Conservation (phyloP, 2,329 filamentous ascomycete genomes). For the Arthrocladium fulminans region DNA sequence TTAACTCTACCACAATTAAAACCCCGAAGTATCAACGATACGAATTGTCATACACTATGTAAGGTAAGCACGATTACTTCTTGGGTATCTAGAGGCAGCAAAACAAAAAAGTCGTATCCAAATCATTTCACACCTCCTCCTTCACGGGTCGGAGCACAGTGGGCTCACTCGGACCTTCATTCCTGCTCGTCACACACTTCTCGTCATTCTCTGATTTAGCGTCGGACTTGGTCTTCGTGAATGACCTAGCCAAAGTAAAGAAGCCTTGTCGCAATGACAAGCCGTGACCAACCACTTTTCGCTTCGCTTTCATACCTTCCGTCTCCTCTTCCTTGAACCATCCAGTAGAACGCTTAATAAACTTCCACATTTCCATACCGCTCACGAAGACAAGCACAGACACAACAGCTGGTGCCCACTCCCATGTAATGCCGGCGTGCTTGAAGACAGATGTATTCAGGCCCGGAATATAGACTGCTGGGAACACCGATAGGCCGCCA, state of each 20-base stretch:
- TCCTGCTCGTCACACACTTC: background rate
- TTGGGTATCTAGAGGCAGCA: too few species aligned
- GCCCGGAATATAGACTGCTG: slow-evolving; percentile 57
- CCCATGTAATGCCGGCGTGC: slow-evolving; percentile 56
- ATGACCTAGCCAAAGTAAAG: slow-evolving; percentile 26
- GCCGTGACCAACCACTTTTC: slow-evolving; percentile 17
- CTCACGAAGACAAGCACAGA: slow-evolving; percentile 51
- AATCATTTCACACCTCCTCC: slow-evolving; percentile 3
- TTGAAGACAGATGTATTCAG: slow-evolving; percentile 57
- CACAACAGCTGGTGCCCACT: slow-evolving; percentile 59
- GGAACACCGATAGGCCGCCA: slow-evolving; percentile 49
- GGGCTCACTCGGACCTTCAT: background rate
- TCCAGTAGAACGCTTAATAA: slow-evolving; percentile 43
- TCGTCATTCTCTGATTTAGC: slow-evolving; percentile 17
- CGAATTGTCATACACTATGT: too few species aligned
- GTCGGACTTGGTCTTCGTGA: slow-evolving; percentile 24
- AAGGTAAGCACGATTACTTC: too few species aligned
- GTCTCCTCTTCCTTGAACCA: slow-evolving; percentile 27
- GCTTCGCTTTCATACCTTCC: slow-evolving; percentile 24
- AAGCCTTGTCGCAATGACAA: slow-evolving; percentile 27
- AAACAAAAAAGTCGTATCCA: too few species aligned
- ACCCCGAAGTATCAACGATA: too few species aligned
- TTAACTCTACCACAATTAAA: too few species aligned
- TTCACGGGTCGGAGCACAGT: background rate
- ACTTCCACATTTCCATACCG: slow-evolving; percentile 59